Conservation (phyloP, 1,284 basidiomycete genomes). For the Trametes polyzona region DNA sequence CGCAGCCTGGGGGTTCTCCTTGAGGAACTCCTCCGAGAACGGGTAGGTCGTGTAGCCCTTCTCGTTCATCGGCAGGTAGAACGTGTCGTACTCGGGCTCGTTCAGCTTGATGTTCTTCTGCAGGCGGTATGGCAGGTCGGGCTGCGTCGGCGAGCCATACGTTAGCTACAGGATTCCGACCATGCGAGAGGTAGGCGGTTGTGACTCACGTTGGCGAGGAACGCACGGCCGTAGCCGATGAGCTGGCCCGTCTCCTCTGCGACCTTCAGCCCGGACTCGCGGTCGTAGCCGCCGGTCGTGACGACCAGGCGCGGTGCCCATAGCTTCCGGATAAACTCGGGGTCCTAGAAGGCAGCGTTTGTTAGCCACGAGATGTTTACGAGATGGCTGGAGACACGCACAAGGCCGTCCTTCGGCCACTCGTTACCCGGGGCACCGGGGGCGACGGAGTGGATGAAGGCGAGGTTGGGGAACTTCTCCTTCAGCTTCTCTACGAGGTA, state of each 20-base stretch:
- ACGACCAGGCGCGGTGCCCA: constrained; percentile 34
- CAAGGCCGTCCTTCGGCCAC: constrained; percentile 1
- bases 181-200: too few relatives aligned
- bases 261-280: constrained; percentile 20
- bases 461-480: constrained; percentile 48
- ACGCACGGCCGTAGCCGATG: constrained; percentile 50
- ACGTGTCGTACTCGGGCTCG: not conserved
- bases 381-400: too few relatives aligned
- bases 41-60: constrained; percentile 19
- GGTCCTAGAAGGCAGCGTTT: not conserved
- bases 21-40: constrained; percentile 15
- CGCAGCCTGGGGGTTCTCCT: not conserved
- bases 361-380: too few relatives aligned
- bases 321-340: constrained; percentile 32
- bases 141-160: constrained; percentile 40
- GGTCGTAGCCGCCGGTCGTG: constrained; percentile 37
- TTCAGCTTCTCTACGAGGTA: constrained; percentile 42
- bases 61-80: constrained; percentile 28
- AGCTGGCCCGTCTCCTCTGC: constrained; percentile 41
- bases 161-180: constrained; percentile 46
- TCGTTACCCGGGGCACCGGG: constrained; percentile 32
- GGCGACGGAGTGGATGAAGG: constrained; percentile 59
- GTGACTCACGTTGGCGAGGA: constrained; percentile 47
- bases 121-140: constrained; percentile 17
- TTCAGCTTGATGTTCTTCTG: constrained; percentile 10